Evolutionary conservation across 2,329 filamentous ascomycete species (phyloP).

Genomic region (Claviceps humidiphila): DNA sequence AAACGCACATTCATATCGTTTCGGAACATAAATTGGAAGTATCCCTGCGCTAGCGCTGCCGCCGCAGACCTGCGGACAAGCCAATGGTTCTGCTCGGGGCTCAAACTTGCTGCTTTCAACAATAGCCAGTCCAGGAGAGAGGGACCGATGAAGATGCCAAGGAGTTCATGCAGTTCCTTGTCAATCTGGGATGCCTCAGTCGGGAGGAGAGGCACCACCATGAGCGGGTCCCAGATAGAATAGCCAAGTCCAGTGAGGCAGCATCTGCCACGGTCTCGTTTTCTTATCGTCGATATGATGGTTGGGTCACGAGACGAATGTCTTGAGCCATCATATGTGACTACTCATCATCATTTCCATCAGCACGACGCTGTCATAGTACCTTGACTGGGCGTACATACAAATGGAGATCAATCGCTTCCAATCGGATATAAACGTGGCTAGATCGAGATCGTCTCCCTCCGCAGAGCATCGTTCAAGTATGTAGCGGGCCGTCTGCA

Average conservation of each 20-base stretch:
- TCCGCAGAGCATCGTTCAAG: constrained; percentile 3
- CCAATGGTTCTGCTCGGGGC: constrained; percentile 8
- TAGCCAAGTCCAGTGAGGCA: constrained; percentile 2
- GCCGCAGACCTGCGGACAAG: constrained; percentile 13
- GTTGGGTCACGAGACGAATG: neutral
- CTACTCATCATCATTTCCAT: neutral
- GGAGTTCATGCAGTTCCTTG: neutral
- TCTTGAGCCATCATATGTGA: neutral
- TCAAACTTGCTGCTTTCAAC: neutral
- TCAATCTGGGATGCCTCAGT: neutral
- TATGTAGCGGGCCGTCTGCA: constrained; percentile 6
- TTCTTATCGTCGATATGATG: neutral
- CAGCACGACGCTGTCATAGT: neutral
- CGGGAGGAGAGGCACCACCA: constrained; percentile 1
- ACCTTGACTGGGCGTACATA: neutral
- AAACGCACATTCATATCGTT: neutral
- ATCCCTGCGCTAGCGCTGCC: constrained; percentile 8
- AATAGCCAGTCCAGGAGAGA: neutral
- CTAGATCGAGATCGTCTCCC: neutral
- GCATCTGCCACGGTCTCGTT: constrained; percentile 2
- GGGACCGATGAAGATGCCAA: neutral
- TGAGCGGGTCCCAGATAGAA: constrained; percentile 3
- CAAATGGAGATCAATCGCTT: constrained; percentile 3
- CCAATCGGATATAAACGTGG: neutral
- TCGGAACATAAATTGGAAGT: constrained; percentile 3